Percentiles rank a stretch among this genome's conserved stretches.
phyloP scores from a whole-genome alignment of 495 filamentous ascomycete species.

The Echria macrotheca region DNA sequence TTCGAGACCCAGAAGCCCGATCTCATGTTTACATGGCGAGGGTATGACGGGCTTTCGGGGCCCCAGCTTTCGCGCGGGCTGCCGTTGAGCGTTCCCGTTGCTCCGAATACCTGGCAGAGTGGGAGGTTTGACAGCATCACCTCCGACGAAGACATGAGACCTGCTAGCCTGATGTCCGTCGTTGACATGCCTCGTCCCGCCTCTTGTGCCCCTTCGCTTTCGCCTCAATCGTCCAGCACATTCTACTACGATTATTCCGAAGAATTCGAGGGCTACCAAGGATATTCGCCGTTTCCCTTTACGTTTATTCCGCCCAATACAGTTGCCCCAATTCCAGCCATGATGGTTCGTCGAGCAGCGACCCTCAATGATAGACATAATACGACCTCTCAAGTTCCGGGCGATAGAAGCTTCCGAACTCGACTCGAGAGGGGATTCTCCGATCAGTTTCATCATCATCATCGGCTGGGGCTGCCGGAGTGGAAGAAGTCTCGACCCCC shows the following conservation, averaged over 20 bases:
- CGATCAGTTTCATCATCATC: too few relatives aligned
- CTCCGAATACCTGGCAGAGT: constrained; percentile 2
- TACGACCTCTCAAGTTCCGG: constrained; percentile 12
- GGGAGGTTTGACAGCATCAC: constrained; percentile 9
- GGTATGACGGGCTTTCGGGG: constrained; percentile 23
- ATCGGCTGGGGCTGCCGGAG: too few relatives aligned
- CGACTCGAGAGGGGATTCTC: too few relatives aligned
- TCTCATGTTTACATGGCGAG: constrained; percentile 25
- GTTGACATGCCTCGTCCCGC: constrained; percentile 36
- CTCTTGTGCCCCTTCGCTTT: constrained; percentile 11
- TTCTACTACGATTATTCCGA: constrained; percentile 52
- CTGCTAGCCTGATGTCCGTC: constrained; percentile 37
- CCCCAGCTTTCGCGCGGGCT: constrained; percentile 15
- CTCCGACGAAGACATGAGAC: constrained; percentile 22
- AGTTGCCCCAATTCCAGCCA: constrained; percentile 34
- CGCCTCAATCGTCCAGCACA: constrained; percentile 1
- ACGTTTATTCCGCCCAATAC: constrained; percentile 18
- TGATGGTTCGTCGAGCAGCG: constrained; percentile 21
- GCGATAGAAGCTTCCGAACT: not conserved
- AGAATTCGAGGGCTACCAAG: constrained; percentile 37
- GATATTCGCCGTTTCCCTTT: too few relatives aligned
- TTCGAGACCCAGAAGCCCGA: constrained; percentile 33
- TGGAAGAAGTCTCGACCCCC: too few relatives aligned
- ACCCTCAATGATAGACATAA: constrained; percentile 25
- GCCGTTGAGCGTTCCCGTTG: constrained; percentile 1